Conservation (phyloP, 495 filamentous ascomycete genomes). For the Neurospora hispaniola region DNA sequence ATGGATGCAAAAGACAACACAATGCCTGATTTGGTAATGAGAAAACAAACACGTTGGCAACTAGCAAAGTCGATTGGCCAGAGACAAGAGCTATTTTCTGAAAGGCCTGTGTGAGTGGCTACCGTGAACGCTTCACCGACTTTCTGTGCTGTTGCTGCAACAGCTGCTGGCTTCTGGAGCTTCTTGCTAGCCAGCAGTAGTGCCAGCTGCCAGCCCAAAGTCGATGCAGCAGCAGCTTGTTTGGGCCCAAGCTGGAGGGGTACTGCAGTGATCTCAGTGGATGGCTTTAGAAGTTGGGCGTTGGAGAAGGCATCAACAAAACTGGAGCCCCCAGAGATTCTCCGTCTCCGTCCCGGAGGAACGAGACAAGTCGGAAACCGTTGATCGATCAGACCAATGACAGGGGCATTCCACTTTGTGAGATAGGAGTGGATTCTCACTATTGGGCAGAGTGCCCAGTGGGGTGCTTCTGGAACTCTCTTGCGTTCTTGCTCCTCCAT, state of each 20-base stretch:
- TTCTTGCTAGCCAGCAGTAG: not conserved
- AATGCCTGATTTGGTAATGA: not conserved
- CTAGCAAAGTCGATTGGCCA: not conserved
- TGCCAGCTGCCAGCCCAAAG: not conserved
- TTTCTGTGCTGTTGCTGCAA: not conserved
- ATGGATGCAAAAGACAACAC: not conserved
- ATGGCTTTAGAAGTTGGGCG: not conserved
- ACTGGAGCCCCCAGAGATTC: not conserved
- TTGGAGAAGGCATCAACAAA: not conserved
- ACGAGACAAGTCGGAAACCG: not conserved
- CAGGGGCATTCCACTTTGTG: not conserved
- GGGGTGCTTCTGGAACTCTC: not conserved
- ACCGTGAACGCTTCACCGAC: not conserved
- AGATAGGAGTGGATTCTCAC: not conserved
- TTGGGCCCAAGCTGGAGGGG: not conserved
- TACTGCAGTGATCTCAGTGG: not conserved
- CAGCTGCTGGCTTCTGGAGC: not conserved
- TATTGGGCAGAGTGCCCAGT: not conserved
- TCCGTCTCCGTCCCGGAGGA: not conserved
- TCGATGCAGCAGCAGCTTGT: not conserved
- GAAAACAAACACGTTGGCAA: not conserved
- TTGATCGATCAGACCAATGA: not conserved
- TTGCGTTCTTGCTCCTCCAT: not conserved
- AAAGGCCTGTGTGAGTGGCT: not conserved
- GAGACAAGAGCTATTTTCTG: not conserved